Percentiles rank a stretch among this genome's conserved stretches.
Evolutionary conservation across 805 yeast species (phyloP).

Genomic region (Priceomyces melissophilus): DNA sequence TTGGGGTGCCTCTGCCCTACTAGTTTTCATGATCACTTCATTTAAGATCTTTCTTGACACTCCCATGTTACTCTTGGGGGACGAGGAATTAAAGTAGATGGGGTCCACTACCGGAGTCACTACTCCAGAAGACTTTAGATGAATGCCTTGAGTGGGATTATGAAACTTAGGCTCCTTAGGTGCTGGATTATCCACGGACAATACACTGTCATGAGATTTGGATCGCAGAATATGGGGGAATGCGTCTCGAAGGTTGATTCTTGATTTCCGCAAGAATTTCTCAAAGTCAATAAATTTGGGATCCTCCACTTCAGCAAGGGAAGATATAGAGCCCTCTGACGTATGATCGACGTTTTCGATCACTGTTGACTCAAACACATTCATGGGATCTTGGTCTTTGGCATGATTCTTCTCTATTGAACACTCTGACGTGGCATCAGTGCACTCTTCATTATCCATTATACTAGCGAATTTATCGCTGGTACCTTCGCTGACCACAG

Average conservation of each 20-base stretch:
- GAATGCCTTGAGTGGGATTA: conserved; percentile 32
- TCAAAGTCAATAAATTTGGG: conserved; percentile 24
- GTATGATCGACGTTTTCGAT: too few relatives aligned
- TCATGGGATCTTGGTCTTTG: too few relatives aligned
- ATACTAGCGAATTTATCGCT: conserved; percentile 1
- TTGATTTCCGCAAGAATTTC: conserved; percentile 29
- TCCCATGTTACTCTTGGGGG: conserved; percentile 2
- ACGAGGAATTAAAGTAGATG: conserved; percentile 16
- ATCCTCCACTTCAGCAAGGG: too few relatives aligned
- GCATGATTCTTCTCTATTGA: too few relatives aligned
- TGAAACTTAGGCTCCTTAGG: conserved; percentile 25
- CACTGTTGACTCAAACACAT: too few relatives aligned
- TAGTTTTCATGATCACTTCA: conserved; percentile 15
- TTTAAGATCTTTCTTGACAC: conserved; percentile 13
- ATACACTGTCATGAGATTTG: conserved; percentile 23
- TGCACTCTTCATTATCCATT: conserved; percentile 2
- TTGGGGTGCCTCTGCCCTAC: conserved; percentile 13
- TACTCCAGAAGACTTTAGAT: conserved; percentile 11
- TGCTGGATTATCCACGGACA: conserved; percentile 6
- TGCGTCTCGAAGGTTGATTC: conserved; percentile 26
- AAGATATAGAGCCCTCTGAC: too few relatives aligned
- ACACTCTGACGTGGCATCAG: conserved; percentile 1
- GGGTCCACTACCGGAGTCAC: conserved; percentile 32
- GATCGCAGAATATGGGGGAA: conserved; percentile 27
- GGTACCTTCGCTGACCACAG: conserved; percentile 20